Evolutionary conservation across 495 filamentous ascomycete species (phyloP), one percentile per base, ranked within the genome.

Genomic region (Annulohypoxylon maeteangense): DNA sequence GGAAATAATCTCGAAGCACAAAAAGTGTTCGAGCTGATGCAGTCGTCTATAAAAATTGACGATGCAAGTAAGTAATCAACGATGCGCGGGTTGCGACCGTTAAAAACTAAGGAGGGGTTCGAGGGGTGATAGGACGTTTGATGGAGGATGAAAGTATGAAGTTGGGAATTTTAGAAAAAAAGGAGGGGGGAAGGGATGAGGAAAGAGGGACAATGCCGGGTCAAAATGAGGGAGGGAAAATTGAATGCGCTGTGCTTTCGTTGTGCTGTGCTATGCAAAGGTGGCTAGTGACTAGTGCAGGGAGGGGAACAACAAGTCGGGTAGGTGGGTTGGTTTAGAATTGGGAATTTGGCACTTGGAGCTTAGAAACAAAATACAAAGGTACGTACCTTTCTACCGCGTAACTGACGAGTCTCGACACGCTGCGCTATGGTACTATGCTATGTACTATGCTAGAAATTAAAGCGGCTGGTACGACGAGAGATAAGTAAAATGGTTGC

Each of bases 11-110:
- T 79, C 74, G 76, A 78, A 78, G 79, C 81, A 78, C 79, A 71
- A 64, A 42, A 61, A 56, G 69, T 81, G 78, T 85, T 82, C 85
- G 74, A 84, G 82, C 78, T 81, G 80, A 74, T 85, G 82, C 68
- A 84, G 82, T 75, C 81, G 76, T 81, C 85, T 84, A 59, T 76
- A 45, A 60, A 45, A 60, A 58, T 62, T 11, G 59, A 67, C 67
- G 65, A 73, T 38, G 66, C 69, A 64, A 51, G 61, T 57, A 71
- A 76, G 65, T 66, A 58, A 54, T 68, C 70, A 61, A 63, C 64
- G 77, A 66, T 72, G 56, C 74, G 79, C 72, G 69, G 72, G 77
- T 75, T 78, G 80, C 74, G 78, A 79, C 74, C 78, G 79, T 78
- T 68, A 34, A 62, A 65, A 64, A 16, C 68, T 62, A 76, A 79